Evolutionary conservation across 1,139 yeast species (phyloP), one percentile per base, ranked within the genome.

Genomic region (Hansenula anomala): DNA sequence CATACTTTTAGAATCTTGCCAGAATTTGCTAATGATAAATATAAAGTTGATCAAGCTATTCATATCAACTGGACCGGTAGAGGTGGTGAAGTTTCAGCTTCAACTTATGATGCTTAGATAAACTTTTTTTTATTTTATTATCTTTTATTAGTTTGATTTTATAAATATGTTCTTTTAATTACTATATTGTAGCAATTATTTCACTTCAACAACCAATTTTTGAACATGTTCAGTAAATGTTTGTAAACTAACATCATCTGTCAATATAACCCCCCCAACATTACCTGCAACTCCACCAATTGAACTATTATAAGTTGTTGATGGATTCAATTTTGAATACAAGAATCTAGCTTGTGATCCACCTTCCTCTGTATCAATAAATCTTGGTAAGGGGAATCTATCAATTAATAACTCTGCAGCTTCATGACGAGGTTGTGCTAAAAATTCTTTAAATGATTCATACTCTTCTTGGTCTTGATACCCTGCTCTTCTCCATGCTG

Each of bases 21-120:
- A 57, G 95, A 94, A 69, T 68, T 61, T 59, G 96, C 87, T 57
- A 74, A 78, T 61, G 86, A 72, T 43, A 69, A 69, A 62, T 76
- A 85, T 67, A 90, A 92, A 73, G 79, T 73, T 58, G 94, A 77
- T 60, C 71, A 80, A 57, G 81, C 85, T 75, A 83, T 90, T 68
- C 98, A 92, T 74, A 75, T 90, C 64, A 90, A 92, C 94, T 92
- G 98, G 98, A 92, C 98, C 51, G 98, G 98, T 67, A 83, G 81
- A 63, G 98, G 97, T 72, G 98, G 98, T 75, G 80, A 90, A 69
- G 88, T 90, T 53, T 83, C 97, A 54, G 96, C 98, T 51, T 73
- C 96, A 39, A 86, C 95, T 56, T 92, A 92, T 71, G 83, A 83
- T 60, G 97, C 96, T 70, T 92, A 69, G 42, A 12, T 26, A 25